These are phyloP conservation scores for Plasmodium coatneyi DNA, from an alignment of 169 alveolate genomes.

Conservation along the genomic window DNA sequence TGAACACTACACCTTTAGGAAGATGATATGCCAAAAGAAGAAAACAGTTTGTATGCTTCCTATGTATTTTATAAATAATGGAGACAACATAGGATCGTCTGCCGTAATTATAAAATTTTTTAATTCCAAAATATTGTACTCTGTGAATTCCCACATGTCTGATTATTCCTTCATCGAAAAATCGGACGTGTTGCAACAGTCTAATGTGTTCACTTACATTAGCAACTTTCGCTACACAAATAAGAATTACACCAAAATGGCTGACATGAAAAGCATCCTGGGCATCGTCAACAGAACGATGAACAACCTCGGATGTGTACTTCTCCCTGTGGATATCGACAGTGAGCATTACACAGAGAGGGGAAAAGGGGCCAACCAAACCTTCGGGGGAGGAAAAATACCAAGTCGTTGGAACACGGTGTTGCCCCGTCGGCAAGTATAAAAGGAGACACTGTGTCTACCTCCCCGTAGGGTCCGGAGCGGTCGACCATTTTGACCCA, in stretches of 20 bases:
- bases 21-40: conserved; percentile 23
- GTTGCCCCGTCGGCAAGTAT: not conserved
- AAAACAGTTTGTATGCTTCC: conserved; percentile 31
- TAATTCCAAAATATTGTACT: conserved; percentile 53
- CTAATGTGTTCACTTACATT: conserved; percentile 56
- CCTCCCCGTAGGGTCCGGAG: not conserved
- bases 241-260: conserved; percentile 38
- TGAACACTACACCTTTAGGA: conserved; percentile 49
- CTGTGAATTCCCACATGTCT: conserved; percentile 30
- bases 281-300: conserved; percentile 38
- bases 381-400: not conserved
- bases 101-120: conserved; percentile 40
- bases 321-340: conserved; percentile 68
- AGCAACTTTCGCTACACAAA: conserved; percentile 63
- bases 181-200: conserved; percentile 23
- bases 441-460: not conserved
- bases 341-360: not conserved
- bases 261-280: conserved; percentile 16
- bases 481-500: not conserved
- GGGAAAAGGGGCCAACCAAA: not conserved
- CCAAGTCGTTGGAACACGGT: not conserved
- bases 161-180: conserved; percentile 71
- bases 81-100: conserved; percentile 71
- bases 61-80: conserved; percentile 56
- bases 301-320: conserved; percentile 44